Percentiles rank a stretch among this genome's conserved stretches.
Evolutionary conservation across 768 basidiomycete genomes (phyloP).

Genomic region (Termitomyces sp.): DNA sequence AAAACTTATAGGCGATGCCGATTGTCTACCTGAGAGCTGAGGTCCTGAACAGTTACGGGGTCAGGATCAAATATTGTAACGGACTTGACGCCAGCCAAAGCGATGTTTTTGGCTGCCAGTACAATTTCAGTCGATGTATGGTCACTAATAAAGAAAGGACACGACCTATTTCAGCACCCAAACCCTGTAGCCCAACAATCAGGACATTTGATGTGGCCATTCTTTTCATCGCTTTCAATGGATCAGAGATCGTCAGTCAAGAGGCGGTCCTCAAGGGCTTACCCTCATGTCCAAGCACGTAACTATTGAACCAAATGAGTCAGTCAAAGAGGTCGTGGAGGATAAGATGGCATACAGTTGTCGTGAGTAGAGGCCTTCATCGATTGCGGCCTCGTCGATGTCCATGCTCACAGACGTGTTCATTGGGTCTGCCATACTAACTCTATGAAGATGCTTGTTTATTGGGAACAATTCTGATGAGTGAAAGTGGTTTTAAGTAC

Average conservation of each 20-base stretch:
- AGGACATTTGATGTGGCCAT: constrained; percentile 97
- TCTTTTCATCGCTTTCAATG: constrained; percentile 87
- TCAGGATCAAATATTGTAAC: constrained; percentile 95
- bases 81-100: constrained; percentile 94
- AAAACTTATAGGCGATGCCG: background rate
- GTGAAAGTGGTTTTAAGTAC: background rate
- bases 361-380: constrained; percentile 91
- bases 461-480: constrained; percentile 13
- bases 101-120: constrained; percentile 82
- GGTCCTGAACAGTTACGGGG: constrained; percentile 79
- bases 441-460: constrained; percentile 8
- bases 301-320: constrained; percentile 39
- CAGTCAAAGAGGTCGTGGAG: constrained; percentile 9
- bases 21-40: constrained; percentile 80
- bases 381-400: constrained; percentile 81
- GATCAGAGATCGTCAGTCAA: constrained; percentile 2
- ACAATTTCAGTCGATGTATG: constrained; percentile 1
- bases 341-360: constrained; percentile 56
- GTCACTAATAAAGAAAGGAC: constrained; percentile 3
- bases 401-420: constrained; percentile 60
- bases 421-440: constrained; percentile 31
- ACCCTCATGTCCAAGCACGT: constrained; percentile 98
- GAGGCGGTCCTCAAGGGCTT: background rate
- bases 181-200: constrained; percentile 84
- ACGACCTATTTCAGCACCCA: constrained; percentile 91